Conservation (phyloP, 345 rosid species). For the Corchorus olitorius region DNA sequence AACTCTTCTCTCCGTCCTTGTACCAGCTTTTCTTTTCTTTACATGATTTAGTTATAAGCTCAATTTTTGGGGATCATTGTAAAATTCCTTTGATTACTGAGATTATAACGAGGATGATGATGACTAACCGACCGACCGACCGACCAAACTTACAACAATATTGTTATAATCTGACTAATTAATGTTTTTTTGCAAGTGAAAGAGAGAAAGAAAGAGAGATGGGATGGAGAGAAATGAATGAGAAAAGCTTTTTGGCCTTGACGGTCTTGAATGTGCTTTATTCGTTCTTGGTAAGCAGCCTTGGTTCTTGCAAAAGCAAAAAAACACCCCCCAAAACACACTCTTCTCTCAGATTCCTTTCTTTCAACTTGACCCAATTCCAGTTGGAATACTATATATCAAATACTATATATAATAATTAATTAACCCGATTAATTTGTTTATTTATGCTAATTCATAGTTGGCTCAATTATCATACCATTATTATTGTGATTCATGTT, state of each 20-base stretch:
- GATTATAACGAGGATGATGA: not conserved
- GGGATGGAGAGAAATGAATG: slow-evolving; percentile 19
- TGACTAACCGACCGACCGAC: slow-evolving; percentile 30
- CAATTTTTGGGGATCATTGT: slow-evolving; percentile 26
- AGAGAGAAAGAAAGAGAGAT: slow-evolving; percentile 26
- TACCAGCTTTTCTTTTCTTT: not conserved
- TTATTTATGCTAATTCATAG: not conserved
- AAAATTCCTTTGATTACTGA: slow-evolving; percentile 27
- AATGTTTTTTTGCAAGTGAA: not conserved
- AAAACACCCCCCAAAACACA: slow-evolving; percentile 23
- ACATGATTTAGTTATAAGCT: not conserved
- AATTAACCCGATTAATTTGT: too few species aligned
- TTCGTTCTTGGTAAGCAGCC: slow-evolving; percentile 59
- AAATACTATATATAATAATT: too few species aligned
- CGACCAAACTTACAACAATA: slow-evolving; percentile 24
- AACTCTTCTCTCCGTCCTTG: not conserved
- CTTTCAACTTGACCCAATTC: slow-evolving; percentile 54
- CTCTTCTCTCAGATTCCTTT: slow-evolving; percentile 52
- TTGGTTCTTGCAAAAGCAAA: slow-evolving; percentile 71
- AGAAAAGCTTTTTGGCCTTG: slow-evolving; percentile 23
- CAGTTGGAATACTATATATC: not conserved
- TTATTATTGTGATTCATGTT: not conserved
- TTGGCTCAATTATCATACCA: not conserved
- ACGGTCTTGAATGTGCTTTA: slow-evolving; percentile 65
- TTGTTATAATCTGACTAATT: not conserved